Evolutionary conservation across 139 green algal species (phyloP), one percentile per base, ranked within the genome.

Genomic region (Mesostigma viride): DNA sequence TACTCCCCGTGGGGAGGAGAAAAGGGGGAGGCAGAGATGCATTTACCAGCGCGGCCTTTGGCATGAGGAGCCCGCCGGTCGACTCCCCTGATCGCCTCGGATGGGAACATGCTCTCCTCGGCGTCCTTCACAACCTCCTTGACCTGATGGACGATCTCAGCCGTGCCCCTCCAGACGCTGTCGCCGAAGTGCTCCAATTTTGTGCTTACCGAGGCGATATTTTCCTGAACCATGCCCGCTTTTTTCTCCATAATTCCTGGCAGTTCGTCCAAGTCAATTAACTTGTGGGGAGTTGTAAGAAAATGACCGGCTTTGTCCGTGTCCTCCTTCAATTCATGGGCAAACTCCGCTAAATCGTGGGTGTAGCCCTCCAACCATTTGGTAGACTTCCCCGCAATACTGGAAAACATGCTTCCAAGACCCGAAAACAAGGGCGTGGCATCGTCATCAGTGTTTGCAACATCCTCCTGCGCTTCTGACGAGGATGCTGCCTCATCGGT

Each of bases 61-160:
- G 2, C 34, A n/a, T n/a, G n/a, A n/a, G n/a, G n/a, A n/a, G n/a
- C n/a, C n/a, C n/a, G n/a, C n/a, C n/a, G n/a, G n/a, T n/a, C n/a
- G n/a, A n/a, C n/a, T n/a, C 34, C 51, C 22, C 30, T 58, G 26
- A 14, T 35, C 22, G 26, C 27, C 20, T 58, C 72, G 6, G 71
- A 62, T 45, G 58, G 45, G 35, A 68, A 31, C 14, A 26, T 8
- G 1, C 31, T 44, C 51, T 82, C 74, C 31, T 77, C 73, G 33
- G 79, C 73, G 22, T 79, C 73, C 32, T 65, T 26, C 3, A 81
- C 64, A 0, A 58, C 75, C 31, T 81, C 72, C 34, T 72, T 75
- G 27, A 81, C 44, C 33, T 81, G 57, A 5, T 58, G 30, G 64
- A 82, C 60, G 53, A 81, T 81, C 64, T 92, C 84, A 26, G 76